Conservation (phyloP, 169 alveolate genomes). For the Cryptosporidium baileyi region DNA sequence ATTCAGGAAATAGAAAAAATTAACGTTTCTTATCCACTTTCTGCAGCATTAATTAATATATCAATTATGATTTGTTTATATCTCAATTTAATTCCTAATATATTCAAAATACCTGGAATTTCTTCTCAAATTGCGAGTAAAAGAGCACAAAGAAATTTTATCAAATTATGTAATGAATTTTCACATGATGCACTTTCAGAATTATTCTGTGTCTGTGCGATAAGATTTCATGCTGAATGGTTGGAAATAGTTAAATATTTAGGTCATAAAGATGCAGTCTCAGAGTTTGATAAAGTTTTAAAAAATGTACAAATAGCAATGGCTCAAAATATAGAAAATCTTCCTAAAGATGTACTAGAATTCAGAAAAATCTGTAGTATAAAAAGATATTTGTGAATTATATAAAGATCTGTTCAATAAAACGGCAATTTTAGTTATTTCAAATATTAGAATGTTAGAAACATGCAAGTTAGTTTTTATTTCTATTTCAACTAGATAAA, state of each 20-base stretch:
- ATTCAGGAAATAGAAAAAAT: neutral
- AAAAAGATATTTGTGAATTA: neutral
- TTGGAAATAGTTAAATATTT: conserved; percentile 22
- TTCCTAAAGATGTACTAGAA: conserved; percentile 45
- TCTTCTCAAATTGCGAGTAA: conserved; percentile 13
- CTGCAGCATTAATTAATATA: conserved; percentile 33
- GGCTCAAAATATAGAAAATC: conserved; percentile 36
- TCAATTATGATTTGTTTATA: conserved; percentile 53
- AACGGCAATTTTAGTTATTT: neutral
- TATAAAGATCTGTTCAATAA: neutral
- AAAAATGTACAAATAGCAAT: conserved; percentile 44
- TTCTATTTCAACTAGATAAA: neutral
- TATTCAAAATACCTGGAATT: conserved; percentile 58
- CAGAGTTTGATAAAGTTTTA: conserved; percentile 50
- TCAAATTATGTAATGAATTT: conserved; percentile 13
- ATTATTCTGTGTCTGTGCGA: conserved; percentile 64
- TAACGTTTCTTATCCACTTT: conserved; percentile 45
- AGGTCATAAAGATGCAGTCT: conserved; percentile 15
- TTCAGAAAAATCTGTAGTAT: conserved; percentile 46
- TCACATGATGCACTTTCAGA: conserved; percentile 29
- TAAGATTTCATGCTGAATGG: conserved; percentile 64
- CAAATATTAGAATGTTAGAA: neutral
- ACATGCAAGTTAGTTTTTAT: neutral
- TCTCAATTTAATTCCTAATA: conserved; percentile 25
- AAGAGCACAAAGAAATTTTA: conserved; percentile 35